These are phyloP conservation scores for Colletotrichum agaves DNA, from an alignment of 2,329 filamentous ascomycete genomes.

Conservation along the genomic window DNA sequence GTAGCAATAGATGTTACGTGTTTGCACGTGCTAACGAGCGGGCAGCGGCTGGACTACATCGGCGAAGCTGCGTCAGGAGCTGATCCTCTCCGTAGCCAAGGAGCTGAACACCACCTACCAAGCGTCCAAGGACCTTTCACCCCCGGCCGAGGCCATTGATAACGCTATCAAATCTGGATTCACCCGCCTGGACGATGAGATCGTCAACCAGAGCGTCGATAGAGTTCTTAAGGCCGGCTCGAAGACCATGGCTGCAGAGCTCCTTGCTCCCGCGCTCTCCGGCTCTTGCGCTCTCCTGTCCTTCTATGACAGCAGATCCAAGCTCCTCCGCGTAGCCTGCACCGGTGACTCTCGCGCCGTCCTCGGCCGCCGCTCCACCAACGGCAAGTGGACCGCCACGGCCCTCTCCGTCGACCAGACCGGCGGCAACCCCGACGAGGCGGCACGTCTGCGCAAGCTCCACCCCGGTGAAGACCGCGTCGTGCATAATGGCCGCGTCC, in stretches of 20 bases:
- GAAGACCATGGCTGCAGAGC: slow-evolving; percentile 89
- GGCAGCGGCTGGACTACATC: slow-evolving; percentile 95
- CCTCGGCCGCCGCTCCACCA: slow-evolving; percentile 79
- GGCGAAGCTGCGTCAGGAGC: slow-evolving; percentile 89
- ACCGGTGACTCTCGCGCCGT: slow-evolving; percentile 97
- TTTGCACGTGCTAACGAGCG: slow-evolving; percentile 24
- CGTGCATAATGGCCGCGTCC: slow-evolving; percentile 86
- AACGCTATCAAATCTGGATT: slow-evolving; percentile 94
- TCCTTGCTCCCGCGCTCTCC: slow-evolving; percentile 91
- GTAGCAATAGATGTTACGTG: slow-evolving; percentile 39
- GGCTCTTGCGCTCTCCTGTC: slow-evolving; percentile 97
- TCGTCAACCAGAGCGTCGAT: slow-evolving; percentile 91
- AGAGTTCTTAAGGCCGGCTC: slow-evolving; percentile 91
- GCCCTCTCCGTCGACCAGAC: slow-evolving; percentile 94
- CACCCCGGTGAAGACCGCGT: slow-evolving; percentile 93
- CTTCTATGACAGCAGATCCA: slow-evolving; percentile 91
- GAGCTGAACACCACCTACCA: slow-evolving; percentile 95
- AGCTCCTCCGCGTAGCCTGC: slow-evolving; percentile 91
- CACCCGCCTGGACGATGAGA: slow-evolving; percentile 88
- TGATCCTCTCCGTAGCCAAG: slow-evolving; percentile 92
- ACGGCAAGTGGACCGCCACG: slow-evolving; percentile 92
- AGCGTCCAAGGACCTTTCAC: slow-evolving; percentile 69
- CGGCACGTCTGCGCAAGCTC: slow-evolving; percentile 80
- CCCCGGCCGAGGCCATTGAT: slow-evolving; percentile 84
- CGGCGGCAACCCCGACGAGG: slow-evolving; percentile 87